Conservation (phyloP, 2,329 filamentous ascomycete species). For the Colletotrichum coccodes region DNA sequence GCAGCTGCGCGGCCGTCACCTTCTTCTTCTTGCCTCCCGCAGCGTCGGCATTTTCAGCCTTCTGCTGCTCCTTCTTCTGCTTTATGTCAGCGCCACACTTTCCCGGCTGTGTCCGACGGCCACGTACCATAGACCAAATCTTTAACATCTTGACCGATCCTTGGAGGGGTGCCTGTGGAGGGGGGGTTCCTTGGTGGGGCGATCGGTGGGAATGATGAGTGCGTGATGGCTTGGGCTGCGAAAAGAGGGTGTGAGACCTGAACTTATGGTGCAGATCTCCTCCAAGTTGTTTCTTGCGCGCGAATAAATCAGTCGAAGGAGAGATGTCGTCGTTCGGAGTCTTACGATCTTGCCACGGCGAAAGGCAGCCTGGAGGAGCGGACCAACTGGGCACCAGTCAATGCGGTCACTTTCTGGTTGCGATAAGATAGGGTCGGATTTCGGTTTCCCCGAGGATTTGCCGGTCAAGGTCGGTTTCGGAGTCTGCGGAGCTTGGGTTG, state of each 20-base stretch:
- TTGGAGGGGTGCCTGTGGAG: slow-evolving; percentile 16
- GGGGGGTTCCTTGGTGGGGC: slow-evolving; percentile 27
- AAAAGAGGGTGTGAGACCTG: background rate
- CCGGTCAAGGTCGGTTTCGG: background rate
- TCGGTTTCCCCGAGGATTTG: slow-evolving; percentile 22
- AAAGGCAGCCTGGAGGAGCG: slow-evolving; percentile 16
- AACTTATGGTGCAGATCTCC: background rate
- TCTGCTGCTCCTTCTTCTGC: slow-evolving; percentile 98
- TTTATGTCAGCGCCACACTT: slow-evolving; percentile 50
- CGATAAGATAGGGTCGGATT: slow-evolving; percentile 29
- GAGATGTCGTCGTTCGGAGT: background rate
- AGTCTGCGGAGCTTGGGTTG: background rate
- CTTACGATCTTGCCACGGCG: slow-evolving; percentile 30
- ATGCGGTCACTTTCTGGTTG: slow-evolving; percentile 30
- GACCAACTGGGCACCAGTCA: slow-evolving; percentile 28
- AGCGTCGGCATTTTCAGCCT: slow-evolving; percentile 85
- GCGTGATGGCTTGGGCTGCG: background rate
- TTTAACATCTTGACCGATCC: slow-evolving; percentile 82
- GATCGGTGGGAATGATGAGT: background rate
- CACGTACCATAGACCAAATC: slow-evolving; percentile 96
- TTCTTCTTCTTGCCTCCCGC: slow-evolving; percentile 93
- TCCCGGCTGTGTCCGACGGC: background rate
- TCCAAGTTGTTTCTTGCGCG: background rate
- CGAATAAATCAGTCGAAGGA: background rate
- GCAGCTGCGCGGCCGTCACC: slow-evolving; percentile 93